Base-by-base conservation (phyloP, 768 basidiomycete genomes). In the Mycena sanguinolenta region DNA sequence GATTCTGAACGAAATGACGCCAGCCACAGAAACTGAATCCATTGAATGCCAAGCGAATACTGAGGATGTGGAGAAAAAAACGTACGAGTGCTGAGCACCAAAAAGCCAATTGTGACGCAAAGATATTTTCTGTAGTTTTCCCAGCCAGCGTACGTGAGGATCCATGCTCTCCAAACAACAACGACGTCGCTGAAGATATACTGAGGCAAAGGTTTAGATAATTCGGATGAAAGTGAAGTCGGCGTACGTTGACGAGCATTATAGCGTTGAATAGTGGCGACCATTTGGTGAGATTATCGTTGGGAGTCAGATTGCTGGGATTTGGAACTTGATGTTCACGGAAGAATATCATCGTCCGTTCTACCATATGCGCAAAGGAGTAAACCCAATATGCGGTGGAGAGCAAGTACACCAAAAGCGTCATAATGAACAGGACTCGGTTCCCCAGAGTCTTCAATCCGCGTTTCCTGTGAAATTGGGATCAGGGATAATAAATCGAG, bases 91-190 rank as follows among this genome's bases (percentile, higher is more conserved):
- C 58, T 67, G 10, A 67, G 25, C 2, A 60, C 58, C 46, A 60
- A 32, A 34, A 67, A 61, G 36, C 49, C 30, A 27, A 21, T 21
- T 13, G 58, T 34, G 17, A 69, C 21, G 46, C 27, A 38, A 13
- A 69, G 44, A 27, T 55, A 34, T 61, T 44, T 44, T 16, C 60
- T 61, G 39, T 46, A 52, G 25, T 58, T 57, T 19, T 16, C 34
- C 38, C 14, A 32, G n/a, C 21, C 39, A 19, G 32, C 25, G 17
- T 34, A 50, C 32, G 59, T 53, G 42, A 63, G 36, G 38, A 63
- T 59, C 67, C 67, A 62, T n/a, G 67, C 67, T 42, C 67, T 62
- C 67, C 67, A 69, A 19, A 69, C 60, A 39, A 69, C 67, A 14
- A 69, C 54, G 6, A 52, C 67, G 39, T 63, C 67, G 39, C 60